These are phyloP conservation scores for Podaxis sp. DNA, from an alignment of 768 basidiomycete genomes.

Conservation along the genomic window DNA sequence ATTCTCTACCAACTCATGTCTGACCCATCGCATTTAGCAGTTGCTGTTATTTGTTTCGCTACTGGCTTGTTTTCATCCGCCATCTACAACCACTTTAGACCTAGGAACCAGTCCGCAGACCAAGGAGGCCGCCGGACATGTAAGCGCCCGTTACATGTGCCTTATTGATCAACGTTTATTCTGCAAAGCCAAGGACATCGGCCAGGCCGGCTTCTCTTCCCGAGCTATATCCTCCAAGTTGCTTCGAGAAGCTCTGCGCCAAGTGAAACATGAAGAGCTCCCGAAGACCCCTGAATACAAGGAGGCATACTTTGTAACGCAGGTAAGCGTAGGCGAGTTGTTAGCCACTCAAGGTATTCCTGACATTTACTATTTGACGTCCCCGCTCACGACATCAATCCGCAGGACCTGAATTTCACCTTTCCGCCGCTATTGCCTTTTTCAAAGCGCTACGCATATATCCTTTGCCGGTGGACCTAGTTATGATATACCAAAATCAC, in stretches of 20 bases:
- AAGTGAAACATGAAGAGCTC: constrained; percentile 58
- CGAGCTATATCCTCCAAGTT: constrained; percentile 20
- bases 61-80: background rate
- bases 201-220: background rate
- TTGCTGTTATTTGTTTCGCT: background rate
- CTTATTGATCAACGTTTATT: background rate
- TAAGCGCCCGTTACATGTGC: background rate
- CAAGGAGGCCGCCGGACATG: background rate
- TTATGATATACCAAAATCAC: constrained; percentile 81
- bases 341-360: background rate
- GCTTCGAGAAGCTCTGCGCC: constrained; percentile 60
- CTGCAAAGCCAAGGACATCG: background rate
- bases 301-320: constrained; percentile 89
- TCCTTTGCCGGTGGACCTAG: constrained; percentile 90
- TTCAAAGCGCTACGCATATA: constrained; percentile 93
- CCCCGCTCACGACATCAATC: background rate
- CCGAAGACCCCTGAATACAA: constrained; percentile 67
- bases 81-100: background rate
- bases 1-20: background rate
- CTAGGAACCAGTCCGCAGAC: background rate
- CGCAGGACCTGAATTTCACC: too few species aligned
- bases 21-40: background rate
- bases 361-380: background rate
- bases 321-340: constrained; percentile 56
- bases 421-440: constrained; percentile 48